Conservation (phyloP, 2,329 filamentous ascomycete species). For the Celoporthe dispersa region DNA sequence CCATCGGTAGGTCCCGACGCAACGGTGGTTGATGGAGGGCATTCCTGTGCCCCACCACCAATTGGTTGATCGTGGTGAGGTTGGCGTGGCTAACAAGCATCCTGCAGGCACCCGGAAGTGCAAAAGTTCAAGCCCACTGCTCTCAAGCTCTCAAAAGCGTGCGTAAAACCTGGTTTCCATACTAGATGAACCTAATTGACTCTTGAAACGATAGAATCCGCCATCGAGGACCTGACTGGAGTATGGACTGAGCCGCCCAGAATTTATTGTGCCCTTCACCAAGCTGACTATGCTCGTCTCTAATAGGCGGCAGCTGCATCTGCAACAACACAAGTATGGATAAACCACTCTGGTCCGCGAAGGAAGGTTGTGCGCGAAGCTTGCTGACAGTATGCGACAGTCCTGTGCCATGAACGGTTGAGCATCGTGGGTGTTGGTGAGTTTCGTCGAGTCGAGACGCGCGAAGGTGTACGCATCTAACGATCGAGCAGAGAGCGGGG, state of each 20-base stretch:
- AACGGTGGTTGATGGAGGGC: constrained; percentile 43
- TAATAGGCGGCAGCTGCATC: constrained; percentile 81
- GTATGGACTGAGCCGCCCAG: constrained; percentile 61
- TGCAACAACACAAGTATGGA: constrained; percentile 86
- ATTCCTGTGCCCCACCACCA: constrained; percentile 37
- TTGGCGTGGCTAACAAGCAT: constrained; percentile 24
- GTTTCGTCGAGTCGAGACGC: constrained; percentile 39
- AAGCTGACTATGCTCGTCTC: constrained; percentile 20
- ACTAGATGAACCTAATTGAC: constrained; percentile 43
- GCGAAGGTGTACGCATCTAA: constrained; percentile 32
- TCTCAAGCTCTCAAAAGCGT: constrained; percentile 93
- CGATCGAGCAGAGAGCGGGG: constrained; percentile 75
- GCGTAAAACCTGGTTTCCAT: constrained; percentile 47
- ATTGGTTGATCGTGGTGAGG: constrained; percentile 35
- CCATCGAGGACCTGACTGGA: constrained; percentile 98
- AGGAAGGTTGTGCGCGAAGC: constrained; percentile 15
- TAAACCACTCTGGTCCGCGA: background rate
- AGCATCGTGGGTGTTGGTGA: constrained; percentile 95
- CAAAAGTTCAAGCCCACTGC: constrained; percentile 95
- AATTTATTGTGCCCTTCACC: constrained; percentile 29
- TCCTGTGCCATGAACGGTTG: constrained; percentile 95
- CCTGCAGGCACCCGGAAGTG: constrained; percentile 80
- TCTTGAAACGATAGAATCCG: constrained; percentile 68
- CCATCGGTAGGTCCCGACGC: constrained; percentile 69
- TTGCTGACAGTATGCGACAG: constrained; percentile 50